Conservation (phyloP, 768 basidiomycete genomes). For the Termitomyces sp. region DNA sequence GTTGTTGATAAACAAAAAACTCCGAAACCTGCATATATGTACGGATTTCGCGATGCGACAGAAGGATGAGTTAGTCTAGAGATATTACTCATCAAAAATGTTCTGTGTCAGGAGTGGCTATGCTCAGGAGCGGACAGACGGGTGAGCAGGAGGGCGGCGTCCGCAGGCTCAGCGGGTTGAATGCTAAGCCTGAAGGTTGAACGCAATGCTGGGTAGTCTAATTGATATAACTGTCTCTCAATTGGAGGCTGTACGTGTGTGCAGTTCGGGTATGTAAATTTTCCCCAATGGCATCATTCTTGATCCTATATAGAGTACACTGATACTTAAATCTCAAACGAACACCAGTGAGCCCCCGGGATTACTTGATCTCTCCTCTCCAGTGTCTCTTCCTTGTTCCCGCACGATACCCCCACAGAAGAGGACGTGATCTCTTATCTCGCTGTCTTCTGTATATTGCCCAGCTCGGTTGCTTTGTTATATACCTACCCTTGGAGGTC, state of each 20-base stretch:
- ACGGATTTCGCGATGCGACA: background rate
- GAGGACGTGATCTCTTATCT: background rate
- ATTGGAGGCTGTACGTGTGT: conserved; percentile 7
- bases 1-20: background rate
- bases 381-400: background rate
- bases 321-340: background rate
- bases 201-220: too few relatives aligned
- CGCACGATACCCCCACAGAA: background rate
- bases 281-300: background rate
- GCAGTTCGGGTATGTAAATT: conserved; percentile 2
- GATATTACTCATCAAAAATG: too few relatives aligned
- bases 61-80: background rate
- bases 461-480: background rate
- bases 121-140: background rate
- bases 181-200: background rate
- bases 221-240: background rate
- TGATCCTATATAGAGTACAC: background rate
- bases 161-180: background rate
- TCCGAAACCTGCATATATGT: background rate
- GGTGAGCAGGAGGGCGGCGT: background rate
- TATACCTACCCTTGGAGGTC: background rate
- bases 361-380: background rate
- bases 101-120: background rate
- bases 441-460: background rate
- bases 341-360: background rate